Base-by-base conservation (phyloP, 495 filamentous ascomycete species). In the Trichoderma asperelloides region DNA sequence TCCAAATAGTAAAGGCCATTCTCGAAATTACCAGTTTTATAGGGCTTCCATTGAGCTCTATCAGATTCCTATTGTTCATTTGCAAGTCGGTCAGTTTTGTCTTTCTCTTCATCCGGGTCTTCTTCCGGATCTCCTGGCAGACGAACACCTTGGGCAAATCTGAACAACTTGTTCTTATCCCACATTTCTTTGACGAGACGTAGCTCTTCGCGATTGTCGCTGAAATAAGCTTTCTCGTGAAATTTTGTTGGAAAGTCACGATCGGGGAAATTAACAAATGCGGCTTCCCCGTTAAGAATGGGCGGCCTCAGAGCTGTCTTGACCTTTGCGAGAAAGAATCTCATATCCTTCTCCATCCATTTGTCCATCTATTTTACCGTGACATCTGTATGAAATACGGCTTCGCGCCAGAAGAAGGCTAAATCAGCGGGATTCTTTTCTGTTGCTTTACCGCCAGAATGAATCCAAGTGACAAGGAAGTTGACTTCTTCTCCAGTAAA, bases 351-450 rank as follows among this genome's bases (percentile, higher is more conserved):
- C 41, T 67, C 65, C 68, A 75, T 51, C 70, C 73, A 75, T 33
- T 75, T 74, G 15, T 75, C 73, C n/a, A 62, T 40, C 70, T 73
- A 75, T 67, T 74, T 63, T 12, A 75, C 16, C 27, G 68, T 74
- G 51, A 75, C 45, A 43, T 75, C 74, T 23, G 73, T 65, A 37
- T 69, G 68, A 57, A 66, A 73, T 7, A 68, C 67, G 64, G 67
- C 51, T 40, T 70, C 62, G 51, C 73, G 73, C 73, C 73, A 75
- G 60, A 67, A 70, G 62, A 71, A 74, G 1, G 73, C 73, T 3
- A 68, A 64, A 2, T 69, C 62, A 1, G 65, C 21, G 12, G 51
- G 51, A 3, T 60, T 60, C 11, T 63, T 71, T 11, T 67, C 33
- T 2, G 18, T 51, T 5, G 71, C 72, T 49, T 71, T 64, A 1